phyloP scores from a whole-genome alignment of 352 stramenopile genomes.

The Elongisporangium senticosum region DNA sequence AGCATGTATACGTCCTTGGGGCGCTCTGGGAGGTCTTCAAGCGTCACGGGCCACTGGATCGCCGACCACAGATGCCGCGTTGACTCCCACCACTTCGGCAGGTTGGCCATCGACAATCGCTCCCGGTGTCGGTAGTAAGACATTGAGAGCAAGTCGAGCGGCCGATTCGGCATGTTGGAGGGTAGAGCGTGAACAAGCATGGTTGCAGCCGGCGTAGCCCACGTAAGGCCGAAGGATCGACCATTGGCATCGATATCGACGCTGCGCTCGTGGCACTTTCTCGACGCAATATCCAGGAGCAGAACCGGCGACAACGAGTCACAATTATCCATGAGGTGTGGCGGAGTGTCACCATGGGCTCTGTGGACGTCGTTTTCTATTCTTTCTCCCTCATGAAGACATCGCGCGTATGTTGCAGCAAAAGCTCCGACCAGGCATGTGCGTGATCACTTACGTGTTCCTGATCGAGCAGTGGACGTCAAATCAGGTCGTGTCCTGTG shows the following conservation, averaged over 20 bases:
- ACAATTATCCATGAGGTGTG: conserved; percentile 48
- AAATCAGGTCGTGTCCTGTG: conserved; percentile 26
- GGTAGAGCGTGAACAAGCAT: no score
- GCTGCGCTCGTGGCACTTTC: conserved; percentile 42
- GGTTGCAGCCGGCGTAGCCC: no score
- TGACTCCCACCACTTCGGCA: no score
- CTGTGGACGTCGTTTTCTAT: conserved; percentile 52
- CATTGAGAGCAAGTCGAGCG: no score
- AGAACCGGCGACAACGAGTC: conserved; percentile 7
- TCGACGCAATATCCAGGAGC: conserved; percentile 10
- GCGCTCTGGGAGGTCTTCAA: no score
- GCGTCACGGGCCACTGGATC: no score
- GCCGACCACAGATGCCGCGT: no score
- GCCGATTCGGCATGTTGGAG: no score
- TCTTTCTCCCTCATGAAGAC: conserved; percentile 56
- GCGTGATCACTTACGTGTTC: conserved; percentile 68
- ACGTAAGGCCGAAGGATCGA: no score
- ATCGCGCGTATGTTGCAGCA: conserved; percentile 24
- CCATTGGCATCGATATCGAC: conserved; percentile 54
- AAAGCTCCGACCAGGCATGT: conserved; percentile 33
- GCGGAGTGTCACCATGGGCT: conserved; percentile 31
- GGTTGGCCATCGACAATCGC: no score
- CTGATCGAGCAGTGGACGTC: conserved; percentile 49
- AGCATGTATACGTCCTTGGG: no score
- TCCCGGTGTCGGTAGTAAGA: no score